Evolutionary conservation across 1,139 yeast species (phyloP).

Genomic region (Yamadazyma diddensiae): DNA sequence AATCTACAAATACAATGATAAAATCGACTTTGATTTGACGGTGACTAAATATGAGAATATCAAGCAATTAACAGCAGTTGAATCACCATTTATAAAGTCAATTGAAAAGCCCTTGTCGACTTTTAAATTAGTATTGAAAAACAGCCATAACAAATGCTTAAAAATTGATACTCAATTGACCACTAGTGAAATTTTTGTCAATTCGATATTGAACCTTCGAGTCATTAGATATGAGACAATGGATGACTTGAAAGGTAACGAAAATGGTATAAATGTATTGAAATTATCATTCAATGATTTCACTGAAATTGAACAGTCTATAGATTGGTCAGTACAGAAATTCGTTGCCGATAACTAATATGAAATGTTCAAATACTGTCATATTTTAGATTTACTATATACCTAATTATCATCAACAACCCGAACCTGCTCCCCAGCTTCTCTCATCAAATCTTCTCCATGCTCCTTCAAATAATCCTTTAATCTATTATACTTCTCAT

Average conservation of each 20-base stretch:
- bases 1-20: constrained; percentile 29
- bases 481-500: constrained; percentile 51
- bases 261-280: constrained; percentile 37
- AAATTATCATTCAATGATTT: constrained; percentile 55
- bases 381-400: no score
- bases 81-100: constrained; percentile 40
- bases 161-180: constrained; percentile 32
- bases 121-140: constrained; percentile 15
- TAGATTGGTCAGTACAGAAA: constrained; percentile 55
- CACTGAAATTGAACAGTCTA: constrained; percentile 61
- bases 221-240: constrained; percentile 32
- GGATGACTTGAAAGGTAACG: constrained; percentile 28
- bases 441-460: constrained; percentile 28
- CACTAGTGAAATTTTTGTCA: constrained; percentile 41
- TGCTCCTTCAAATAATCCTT: constrained; percentile 37
- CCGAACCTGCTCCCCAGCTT: constrained; percentile 27
- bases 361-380: no score
- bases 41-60: constrained; percentile 27
- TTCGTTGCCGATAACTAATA: constrained; percentile 28
- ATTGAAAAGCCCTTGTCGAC: constrained; percentile 34
- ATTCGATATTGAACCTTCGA: constrained; percentile 30
- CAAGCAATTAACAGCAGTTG: constrained; percentile 16
- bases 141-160: constrained; percentile 17
- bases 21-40: constrained; percentile 18
- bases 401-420: constrained; percentile 19